Base-by-base conservation (phyloP, 176 grass and related monocot species). In the Ensete glaucum region DNA sequence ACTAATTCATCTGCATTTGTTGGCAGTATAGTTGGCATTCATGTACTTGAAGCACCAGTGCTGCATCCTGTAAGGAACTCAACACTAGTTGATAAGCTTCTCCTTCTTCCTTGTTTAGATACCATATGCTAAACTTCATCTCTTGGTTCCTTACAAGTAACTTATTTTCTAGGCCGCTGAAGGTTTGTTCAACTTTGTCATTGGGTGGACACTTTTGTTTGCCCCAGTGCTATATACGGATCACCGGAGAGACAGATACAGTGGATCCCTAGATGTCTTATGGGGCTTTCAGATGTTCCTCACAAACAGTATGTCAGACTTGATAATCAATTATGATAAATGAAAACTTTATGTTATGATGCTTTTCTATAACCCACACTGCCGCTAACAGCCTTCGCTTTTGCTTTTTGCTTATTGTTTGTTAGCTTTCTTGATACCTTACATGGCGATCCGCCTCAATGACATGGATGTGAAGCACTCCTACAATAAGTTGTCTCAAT, bases 271-370 rank as follows among this genome's bases (percentile, higher is more conserved):
- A 50, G 94, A 93, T 13, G 6, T 97, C 72, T 76, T 93, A 79
- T 97, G 94, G 94, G 78, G 88, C 48, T 85, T 69, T 76, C 94
- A 97, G 82, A 93, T 97, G 94, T 97, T 97, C 79, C 94, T 97
- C 77, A 97, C 94, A 59, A 97, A 97, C n/a, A 89, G 94, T 97
- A 97, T 73, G 84, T 77, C 67, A 51, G 55, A 16, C n/a, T n/a
- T 82, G 26, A 73, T 54, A 50, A 6, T 70, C 58, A 12, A 62
- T 50, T 67, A 57, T 85, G 51, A 24, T 34, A 51, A 43, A 51
- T 11, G 29, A 65, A 29, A 25, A 8, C n/a, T 20, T 50, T 8
- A 34, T 77, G 17, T 57, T 43, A 43, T 6, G 34, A 43, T 43
- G 34, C 34, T 43, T 25, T 69, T 8, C 4, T 13, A 71, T 17